A percentile compares a stretch with the other conserved stretches of the same genome.
Evolutionary conservation across 345 rosid genomes (phyloP).

Genomic region (Linum tenue): DNA sequence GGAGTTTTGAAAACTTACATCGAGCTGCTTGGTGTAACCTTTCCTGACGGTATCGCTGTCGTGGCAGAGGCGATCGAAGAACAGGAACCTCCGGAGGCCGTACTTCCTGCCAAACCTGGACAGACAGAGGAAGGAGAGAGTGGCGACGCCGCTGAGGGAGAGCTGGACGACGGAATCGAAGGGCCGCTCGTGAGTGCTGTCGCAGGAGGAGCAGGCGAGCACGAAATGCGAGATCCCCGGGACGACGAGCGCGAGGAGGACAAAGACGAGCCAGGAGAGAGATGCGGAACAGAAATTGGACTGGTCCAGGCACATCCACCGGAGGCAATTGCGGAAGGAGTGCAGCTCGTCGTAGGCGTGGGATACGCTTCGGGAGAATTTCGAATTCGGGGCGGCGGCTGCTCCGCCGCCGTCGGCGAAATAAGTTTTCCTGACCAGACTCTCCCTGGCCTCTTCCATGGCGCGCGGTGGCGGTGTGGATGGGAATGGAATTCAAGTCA

Average conservation of each 20-base stretch:
- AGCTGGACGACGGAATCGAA: constrained; percentile 73
- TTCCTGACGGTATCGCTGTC: constrained; percentile 75
- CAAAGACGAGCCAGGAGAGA: constrained; percentile 70
- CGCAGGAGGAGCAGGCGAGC: constrained; percentile 69
- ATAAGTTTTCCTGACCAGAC: not conserved
- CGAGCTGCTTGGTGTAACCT: constrained; percentile 67
- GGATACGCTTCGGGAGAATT: constrained; percentile 39
- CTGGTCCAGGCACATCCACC: constrained; percentile 93
- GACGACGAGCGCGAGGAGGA: constrained; percentile 47
- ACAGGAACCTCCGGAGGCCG: constrained; percentile 69
- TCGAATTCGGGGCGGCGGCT: constrained; percentile 13
- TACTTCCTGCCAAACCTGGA: constrained; percentile 52
- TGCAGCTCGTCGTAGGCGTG: constrained; percentile 70
- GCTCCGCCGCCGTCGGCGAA: not conserved
- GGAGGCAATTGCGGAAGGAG: constrained; percentile 61
- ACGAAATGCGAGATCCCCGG: constrained; percentile 71
- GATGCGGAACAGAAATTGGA: constrained; percentile 40
- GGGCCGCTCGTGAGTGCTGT: constrained; percentile 57
- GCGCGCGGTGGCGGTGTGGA: not conserved
- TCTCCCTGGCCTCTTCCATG: not conserved
- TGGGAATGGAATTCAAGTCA: too few species aligned
- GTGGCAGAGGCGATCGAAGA: constrained; percentile 83
- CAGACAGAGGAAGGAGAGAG: constrained; percentile 61
- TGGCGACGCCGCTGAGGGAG: constrained; percentile 59
- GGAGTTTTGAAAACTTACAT: constrained; percentile 35